Evolutionary conservation across 2,329 filamentous ascomycete species (phyloP).

Genomic region (Myriosclerotinia duriaeana): DNA sequence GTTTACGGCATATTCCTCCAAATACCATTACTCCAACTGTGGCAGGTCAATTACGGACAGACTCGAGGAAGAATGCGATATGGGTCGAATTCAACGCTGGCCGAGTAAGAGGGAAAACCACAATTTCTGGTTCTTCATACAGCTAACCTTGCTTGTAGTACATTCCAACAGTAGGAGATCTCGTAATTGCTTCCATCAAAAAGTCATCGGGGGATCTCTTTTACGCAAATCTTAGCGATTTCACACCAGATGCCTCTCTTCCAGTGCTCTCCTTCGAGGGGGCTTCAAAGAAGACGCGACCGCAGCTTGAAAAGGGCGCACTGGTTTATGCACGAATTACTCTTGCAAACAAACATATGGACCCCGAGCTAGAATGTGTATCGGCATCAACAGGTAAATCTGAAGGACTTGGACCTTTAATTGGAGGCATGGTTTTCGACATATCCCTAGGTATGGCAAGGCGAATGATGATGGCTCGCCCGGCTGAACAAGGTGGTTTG

Average conservation of each 20-base stretch:
- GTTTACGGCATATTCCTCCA: conserved; percentile 79
- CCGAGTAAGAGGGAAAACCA: conserved; percentile 52
- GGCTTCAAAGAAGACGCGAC: conserved; percentile 87
- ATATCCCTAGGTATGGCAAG: conserved; percentile 81
- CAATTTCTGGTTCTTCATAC: not conserved
- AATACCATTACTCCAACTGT: conserved; percentile 68
- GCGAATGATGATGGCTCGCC: conserved; percentile 66
- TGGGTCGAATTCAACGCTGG: conserved; percentile 73
- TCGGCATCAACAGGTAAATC: conserved; percentile 82
- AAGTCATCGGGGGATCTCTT: conserved; percentile 75
- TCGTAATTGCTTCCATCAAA: conserved; percentile 83
- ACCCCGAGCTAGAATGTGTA: conserved; percentile 88
- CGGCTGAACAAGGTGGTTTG: conserved; percentile 61
- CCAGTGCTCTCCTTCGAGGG: conserved; percentile 91
- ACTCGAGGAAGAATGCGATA: conserved; percentile 72
- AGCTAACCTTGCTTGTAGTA: conserved; percentile 57
- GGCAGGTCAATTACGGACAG: conserved; percentile 64
- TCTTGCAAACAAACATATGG: conserved; percentile 76
- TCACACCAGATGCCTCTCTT: conserved; percentile 65
- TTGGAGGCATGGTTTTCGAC: conserved; percentile 81
- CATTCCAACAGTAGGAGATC: conserved; percentile 73
- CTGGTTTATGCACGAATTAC: conserved; percentile 86
- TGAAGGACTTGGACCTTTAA: conserved; percentile 81
- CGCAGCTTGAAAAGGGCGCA: conserved; percentile 70
- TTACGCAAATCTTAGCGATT: conserved; percentile 72